Conservation (phyloP, 352 stramenopile genomes). For the Plasmopara halstedii region DNA sequence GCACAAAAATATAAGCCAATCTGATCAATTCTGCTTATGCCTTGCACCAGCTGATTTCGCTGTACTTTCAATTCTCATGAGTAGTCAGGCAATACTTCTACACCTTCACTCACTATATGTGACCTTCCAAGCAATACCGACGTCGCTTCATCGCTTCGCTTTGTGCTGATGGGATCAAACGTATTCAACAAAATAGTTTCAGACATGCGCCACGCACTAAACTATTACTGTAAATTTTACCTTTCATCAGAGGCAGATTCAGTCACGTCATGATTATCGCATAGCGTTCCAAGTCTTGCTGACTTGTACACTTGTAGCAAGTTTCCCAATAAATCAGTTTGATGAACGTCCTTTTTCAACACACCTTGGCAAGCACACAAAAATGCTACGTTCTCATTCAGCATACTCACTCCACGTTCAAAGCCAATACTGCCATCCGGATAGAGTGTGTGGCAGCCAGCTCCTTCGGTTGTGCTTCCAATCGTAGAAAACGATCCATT, state of each 20-base stretch:
- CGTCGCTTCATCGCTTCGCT: slow-evolving; percentile 5
- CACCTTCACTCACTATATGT: slow-evolving; percentile 37
- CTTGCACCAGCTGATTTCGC: too few species aligned
- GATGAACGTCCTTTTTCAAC: slow-evolving; percentile 22
- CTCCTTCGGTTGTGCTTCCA: slow-evolving; percentile 66
- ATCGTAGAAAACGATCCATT: slow-evolving; percentile 86
- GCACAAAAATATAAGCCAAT: too few species aligned
- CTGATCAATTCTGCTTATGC: too few species aligned
- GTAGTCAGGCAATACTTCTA: slow-evolving; percentile 63
- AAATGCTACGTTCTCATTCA: slow-evolving; percentile 69
- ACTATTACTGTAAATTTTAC: too few species aligned
- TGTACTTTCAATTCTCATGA: slow-evolving; percentile 20
- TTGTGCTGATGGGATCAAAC: too few species aligned
- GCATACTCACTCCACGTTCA: slow-evolving; percentile 60
- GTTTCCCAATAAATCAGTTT: slow-evolving; percentile 59
- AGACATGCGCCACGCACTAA: neutral
- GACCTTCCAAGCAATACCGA: slow-evolving; percentile 37
- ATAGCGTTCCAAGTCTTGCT: slow-evolving; percentile 32
- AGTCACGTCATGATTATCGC: slow-evolving; percentile 18
- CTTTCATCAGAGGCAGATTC: slow-evolving; percentile 10
- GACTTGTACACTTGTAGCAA: slow-evolving; percentile 49
- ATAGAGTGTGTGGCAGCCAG: slow-evolving; percentile 78
- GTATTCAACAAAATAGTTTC: neutral
- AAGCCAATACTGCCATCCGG: slow-evolving; percentile 73
- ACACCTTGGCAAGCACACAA: slow-evolving; percentile 51